Percentiles rank a stretch among this genome's conserved stretches.
These are phyloP conservation scores for Pseudonitzschia multiseries DNA, from an alignment of 108 stramenopile species.

Conservation along the genomic window DNA sequence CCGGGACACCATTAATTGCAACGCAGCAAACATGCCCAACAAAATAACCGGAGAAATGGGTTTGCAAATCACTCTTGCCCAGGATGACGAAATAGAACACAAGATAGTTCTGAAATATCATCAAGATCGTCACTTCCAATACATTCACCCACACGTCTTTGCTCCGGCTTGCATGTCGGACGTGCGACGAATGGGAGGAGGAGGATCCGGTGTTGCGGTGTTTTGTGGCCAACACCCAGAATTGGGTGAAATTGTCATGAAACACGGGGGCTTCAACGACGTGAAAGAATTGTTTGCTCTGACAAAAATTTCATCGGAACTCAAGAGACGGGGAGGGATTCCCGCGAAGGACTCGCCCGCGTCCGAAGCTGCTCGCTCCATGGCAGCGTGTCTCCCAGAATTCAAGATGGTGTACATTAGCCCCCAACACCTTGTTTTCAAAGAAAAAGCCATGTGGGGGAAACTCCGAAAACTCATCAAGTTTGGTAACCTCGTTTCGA, in stretches of 20 bases:
- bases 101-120: background rate
- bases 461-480: background rate
- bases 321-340: constrained; percentile 35
- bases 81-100: background rate
- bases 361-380: constrained; percentile 37
- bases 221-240: constrained; percentile 68
- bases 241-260: constrained; percentile 74
- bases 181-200: constrained; percentile 39
- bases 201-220: constrained; percentile 61
- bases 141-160: constrained; percentile 68
- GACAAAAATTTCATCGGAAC: constrained; percentile 65
- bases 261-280: constrained; percentile 81
- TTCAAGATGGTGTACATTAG: constrained; percentile 76
- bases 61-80: constrained; percentile 2
- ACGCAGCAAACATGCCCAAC: constrained; percentile 5
- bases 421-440: constrained; percentile 50
- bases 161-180: constrained; percentile 49
- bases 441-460: constrained; percentile 1
- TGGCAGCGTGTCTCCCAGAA: constrained; percentile 62
- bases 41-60: constrained; percentile 16
- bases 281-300: constrained; percentile 63
- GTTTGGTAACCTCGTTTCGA: background rate
- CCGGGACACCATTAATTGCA: background rate
- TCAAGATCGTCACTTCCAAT: constrained; percentile 42
- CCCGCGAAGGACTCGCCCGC: background rate